Conservation (phyloP, 164 flowering plant species). For the Umbilicus rupestris region DNA sequence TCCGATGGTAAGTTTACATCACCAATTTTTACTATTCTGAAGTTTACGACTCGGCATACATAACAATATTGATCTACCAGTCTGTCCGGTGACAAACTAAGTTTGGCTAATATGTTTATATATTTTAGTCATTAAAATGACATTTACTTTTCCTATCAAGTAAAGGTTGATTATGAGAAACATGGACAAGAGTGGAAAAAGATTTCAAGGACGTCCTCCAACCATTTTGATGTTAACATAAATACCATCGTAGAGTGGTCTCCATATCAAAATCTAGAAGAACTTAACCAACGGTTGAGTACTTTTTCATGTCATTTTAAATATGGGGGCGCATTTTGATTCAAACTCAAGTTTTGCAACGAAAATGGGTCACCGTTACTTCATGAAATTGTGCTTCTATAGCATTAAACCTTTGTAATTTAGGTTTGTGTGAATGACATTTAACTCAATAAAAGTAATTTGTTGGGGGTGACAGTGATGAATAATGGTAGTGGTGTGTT, state of each 20-base stretch:
- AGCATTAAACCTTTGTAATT: background rate
- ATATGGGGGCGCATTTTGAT: background rate
- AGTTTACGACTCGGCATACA: background rate
- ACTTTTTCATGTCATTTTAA: background rate
- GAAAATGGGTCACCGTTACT: background rate
- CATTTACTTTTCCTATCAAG: background rate
- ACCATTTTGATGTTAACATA: background rate
- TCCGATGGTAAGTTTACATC: slow-evolving; percentile 53
- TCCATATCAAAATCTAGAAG: background rate
- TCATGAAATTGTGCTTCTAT: background rate
- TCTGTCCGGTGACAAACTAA: background rate
- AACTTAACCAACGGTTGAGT: background rate
- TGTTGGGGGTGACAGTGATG: too few species aligned
- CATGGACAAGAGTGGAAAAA: background rate
- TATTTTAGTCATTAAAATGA: background rate
- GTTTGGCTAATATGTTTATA: too few species aligned
- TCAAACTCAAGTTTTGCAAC: background rate
- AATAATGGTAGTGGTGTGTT: too few species aligned
- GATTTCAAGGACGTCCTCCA: background rate
- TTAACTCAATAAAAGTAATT: background rate
- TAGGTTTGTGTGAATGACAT: too few species aligned
- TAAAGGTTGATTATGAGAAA: background rate
- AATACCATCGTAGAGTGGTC: slow-evolving; percentile 1
- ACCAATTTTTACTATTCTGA: background rate
- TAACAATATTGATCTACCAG: background rate